Evolutionary conservation across 495 filamentous ascomycete species (phyloP).

Genomic region (Cercophora newfieldiana): DNA sequence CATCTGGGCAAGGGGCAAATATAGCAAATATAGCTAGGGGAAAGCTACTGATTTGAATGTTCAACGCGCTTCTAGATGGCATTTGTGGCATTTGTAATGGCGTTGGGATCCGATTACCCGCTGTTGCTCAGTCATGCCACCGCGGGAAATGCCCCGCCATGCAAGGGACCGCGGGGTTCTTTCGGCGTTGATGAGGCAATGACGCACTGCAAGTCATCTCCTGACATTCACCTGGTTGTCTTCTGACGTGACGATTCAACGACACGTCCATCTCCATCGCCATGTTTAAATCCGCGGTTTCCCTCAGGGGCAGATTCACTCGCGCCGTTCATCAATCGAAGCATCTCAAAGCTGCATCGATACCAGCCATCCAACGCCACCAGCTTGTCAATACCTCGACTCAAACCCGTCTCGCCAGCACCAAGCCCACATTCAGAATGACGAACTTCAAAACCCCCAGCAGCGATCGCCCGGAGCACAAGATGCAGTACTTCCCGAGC

Average conservation of each 20-base stretch:
- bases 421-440: constrained; percentile 19
- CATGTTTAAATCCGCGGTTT: background rate
- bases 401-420: background rate
- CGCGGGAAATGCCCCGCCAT: background rate
- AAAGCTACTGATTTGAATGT: background rate
- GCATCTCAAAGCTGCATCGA: background rate
- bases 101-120: background rate
- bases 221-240: background rate
- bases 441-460: constrained; percentile 25
- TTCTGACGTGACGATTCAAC: background rate
- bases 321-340: background rate
- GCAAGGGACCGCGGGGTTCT: background rate
- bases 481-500: constrained; percentile 60
- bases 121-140: constrained; percentile 12
- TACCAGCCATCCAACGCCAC: background rate
- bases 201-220: background rate
- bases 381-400: background rate
- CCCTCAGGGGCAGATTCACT: background rate
- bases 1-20: background rate
- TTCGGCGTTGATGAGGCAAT: background rate
- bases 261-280: background rate
- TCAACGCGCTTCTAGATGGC: background rate
- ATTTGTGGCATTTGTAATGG: background rate
- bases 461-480: constrained; percentile 48
- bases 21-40: background rate